Evolutionary conservation across 140 eudicot genomes (phyloP).

Genomic region (Anethum foeniculum): DNA sequence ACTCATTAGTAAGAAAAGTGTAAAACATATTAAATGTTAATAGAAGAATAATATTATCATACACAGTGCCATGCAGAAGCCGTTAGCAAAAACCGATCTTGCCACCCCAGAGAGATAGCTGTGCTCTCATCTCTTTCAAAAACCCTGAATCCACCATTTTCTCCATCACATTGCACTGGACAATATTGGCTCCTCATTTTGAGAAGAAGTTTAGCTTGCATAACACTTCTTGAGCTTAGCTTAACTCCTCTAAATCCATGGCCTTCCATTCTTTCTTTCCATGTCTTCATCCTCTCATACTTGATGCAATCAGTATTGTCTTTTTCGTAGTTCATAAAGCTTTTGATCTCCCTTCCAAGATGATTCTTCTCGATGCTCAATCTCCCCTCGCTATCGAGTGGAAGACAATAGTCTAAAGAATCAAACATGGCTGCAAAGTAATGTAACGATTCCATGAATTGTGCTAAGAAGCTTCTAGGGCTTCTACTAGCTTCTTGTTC

Average conservation of each 20-base stretch:
- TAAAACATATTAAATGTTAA: too few species aligned
- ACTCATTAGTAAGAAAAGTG: too few species aligned
- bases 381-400: slow-evolving; percentile 54
- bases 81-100: slow-evolving; percentile 62
- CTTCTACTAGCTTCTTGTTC: slow-evolving; percentile 72
- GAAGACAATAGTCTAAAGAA: slow-evolving; percentile 74
- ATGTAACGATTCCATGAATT: slow-evolving; percentile 82
- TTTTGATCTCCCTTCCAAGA: slow-evolving; percentile 71
- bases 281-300: slow-evolving; percentile 64
- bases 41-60: background rate
- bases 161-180: slow-evolving; percentile 49
- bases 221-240: slow-evolving; percentile 50
- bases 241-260: slow-evolving; percentile 50
- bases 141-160: slow-evolving; percentile 57
- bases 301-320: slow-evolving; percentile 29
- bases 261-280: slow-evolving; percentile 74
- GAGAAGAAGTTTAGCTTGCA: slow-evolving; percentile 72
- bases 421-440: slow-evolving; percentile 87
- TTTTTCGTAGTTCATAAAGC: slow-evolving; percentile 35
- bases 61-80: slow-evolving; percentile 75
- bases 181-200: slow-evolving; percentile 56
- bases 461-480: slow-evolving; percentile 47
- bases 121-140: slow-evolving; percentile 56
- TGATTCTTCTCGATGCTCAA: slow-evolving; percentile 65
- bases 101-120: slow-evolving; percentile 81